Base-by-base conservation (phyloP, 306 rosid genomes). In the Luffa acutangula region DNA sequence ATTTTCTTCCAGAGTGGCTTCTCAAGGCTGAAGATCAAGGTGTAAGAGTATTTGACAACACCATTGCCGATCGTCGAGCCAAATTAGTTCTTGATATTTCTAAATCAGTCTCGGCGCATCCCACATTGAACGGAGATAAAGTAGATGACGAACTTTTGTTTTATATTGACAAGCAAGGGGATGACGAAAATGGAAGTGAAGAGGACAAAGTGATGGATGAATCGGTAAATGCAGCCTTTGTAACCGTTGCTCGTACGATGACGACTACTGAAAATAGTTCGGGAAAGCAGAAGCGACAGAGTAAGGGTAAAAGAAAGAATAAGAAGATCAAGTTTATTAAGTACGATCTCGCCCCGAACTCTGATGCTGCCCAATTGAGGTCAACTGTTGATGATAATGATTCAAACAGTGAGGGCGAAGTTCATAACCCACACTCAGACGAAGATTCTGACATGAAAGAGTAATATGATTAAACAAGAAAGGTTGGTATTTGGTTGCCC, bases 1-100 rank as follows among this genome's bases (percentile, higher is more conserved):
- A 52, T 87, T 39, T 80, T 67, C 49, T 65, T 65, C 73, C 82
- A 94, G 98, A 84, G 78, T 90, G 96, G 91, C 87, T 94, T 65
- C 79, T 90, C 77, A 83, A 83, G 82, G 92, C 89, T 43, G 97
- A 90, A 83, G 81, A 81, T 79, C 83, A 59, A 57, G 98, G 98
- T 33, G 69, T 90, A 49, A 79, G 78, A 85, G 87, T 89, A 70
- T 89, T 92, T 63, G 93, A 82, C 79, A 96, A 90, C 53, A 86
- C 78, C 54, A 43, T 71, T 49, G 81, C 81, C 43, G 84, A 62
- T 67, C 81, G 6, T 52, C 90, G 51, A 48, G 87, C 88, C 70
- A 84, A 73, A 81, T 70, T 59, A 80, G 82, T 60, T 77, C 83
- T 66, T 48, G 86, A 86, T 51, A 31, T 59, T 59, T 84, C 83